Conservation (phyloP, 179 eudicot genomes). For the Camellia oleifera region DNA sequence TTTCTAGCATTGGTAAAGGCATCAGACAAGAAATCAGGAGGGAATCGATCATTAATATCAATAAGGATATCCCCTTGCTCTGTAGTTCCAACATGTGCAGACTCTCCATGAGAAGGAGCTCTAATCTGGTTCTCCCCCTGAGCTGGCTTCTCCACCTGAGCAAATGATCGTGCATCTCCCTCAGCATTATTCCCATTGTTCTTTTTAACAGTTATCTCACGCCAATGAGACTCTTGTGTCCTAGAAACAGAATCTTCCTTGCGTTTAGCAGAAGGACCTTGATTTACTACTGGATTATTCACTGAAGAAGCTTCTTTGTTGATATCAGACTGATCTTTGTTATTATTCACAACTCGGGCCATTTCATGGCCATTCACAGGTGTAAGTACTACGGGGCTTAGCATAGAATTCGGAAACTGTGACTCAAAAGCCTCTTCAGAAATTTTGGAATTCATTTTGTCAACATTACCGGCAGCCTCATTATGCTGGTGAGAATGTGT, state of each 20-base stretch:
- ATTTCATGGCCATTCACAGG: slow-evolving; percentile 9
- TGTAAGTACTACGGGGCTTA: neutral
- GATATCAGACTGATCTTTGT: neutral
- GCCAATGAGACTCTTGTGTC: neutral
- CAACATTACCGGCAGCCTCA: slow-evolving; percentile 1
- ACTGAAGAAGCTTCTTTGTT: slow-evolving; percentile 7
- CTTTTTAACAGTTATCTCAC: neutral
- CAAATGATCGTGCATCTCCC: neutral
- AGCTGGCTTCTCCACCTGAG: slow-evolving; percentile 10
- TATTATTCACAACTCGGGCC: neutral
- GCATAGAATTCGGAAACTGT: slow-evolving; percentile 10
- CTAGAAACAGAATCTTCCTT: slow-evolving; percentile 15
- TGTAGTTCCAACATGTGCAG: slow-evolving; percentile 25
- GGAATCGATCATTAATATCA: slow-evolving; percentile 88
- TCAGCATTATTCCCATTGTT: neutral
- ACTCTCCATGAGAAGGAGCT: slow-evolving; percentile 7
- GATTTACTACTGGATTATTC: slow-evolving; percentile 4
- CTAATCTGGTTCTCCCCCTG: slow-evolving; percentile 2
- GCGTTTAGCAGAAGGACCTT: slow-evolving; percentile 6
- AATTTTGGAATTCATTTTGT: neutral
- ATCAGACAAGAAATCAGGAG: slow-evolving; percentile 79
- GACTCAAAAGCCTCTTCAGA: slow-evolving; percentile 9
- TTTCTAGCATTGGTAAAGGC: slow-evolving; percentile 61
- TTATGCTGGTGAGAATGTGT: slow-evolving; percentile 15
- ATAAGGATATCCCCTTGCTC: slow-evolving; percentile 59